These are phyloP conservation scores for Blastosporella zonata DNA, from an alignment of 1,284 basidiomycete species.

Conservation along the genomic window DNA sequence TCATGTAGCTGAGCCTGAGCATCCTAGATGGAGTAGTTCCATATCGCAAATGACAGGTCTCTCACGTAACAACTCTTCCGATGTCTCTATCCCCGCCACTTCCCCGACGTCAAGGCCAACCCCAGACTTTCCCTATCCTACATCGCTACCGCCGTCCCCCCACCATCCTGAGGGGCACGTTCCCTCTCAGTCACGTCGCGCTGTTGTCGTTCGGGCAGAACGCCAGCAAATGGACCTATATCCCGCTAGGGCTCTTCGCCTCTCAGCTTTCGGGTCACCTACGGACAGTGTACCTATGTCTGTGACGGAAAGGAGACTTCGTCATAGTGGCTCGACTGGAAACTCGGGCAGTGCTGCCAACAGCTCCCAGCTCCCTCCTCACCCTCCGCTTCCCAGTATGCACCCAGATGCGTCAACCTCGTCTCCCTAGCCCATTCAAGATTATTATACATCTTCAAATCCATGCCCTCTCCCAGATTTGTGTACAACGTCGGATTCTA, in stretches of 20 bases:
- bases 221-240: constrained; percentile 8
- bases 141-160: constrained; percentile 40
- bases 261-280: constrained; percentile 43
- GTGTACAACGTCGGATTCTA: no score
- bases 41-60: constrained; percentile 12
- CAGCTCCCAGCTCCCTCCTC: constrained; percentile 41
- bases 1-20: constrained; percentile 7
- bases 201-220: constrained; percentile 3
- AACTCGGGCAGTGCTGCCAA: constrained; percentile 33
- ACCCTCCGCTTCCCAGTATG: constrained; percentile 47
- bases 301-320: constrained; percentile 65
- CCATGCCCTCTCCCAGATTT: no score
- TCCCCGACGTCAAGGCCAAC: constrained; percentile 26
- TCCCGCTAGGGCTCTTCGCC: constrained; percentile 18
- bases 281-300: constrained; percentile 67
- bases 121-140: constrained; percentile 38
- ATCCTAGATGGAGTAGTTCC: constrained; percentile 37
- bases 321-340: constrained; percentile 48
- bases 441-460: no score
- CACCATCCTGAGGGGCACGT: constrained; percentile 25
- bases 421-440: constrained; percentile 7
- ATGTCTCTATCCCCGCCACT: constrained; percentile 11
- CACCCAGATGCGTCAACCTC: constrained; percentile 10
- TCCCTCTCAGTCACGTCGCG: constrained; percentile 7
- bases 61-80: constrained; percentile 12